These are phyloP conservation scores for Leonotis leonurus DNA, from an alignment of 257 asterid genomes.

Conservation along the genomic window DNA sequence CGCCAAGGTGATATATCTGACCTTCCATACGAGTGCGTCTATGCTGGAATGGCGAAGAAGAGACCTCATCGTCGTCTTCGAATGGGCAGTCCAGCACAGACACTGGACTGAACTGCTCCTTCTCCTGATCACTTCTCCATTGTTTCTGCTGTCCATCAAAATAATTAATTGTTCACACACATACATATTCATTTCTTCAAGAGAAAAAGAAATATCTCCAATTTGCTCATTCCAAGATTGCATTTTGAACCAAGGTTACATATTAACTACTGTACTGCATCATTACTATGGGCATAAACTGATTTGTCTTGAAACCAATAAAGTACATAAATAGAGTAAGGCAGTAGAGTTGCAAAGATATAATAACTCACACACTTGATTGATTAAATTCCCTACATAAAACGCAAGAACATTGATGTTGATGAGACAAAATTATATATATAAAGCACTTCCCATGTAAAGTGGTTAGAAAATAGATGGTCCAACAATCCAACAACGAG, in stretches of 20 bases:
- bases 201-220: no score
- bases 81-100: slow-evolving; percentile 77
- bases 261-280: no score
- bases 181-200: background rate
- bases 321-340: background rate
- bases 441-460: slow-evolving; percentile 4
- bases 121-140: slow-evolving; percentile 47
- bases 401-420: background rate
- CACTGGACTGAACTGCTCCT: slow-evolving; percentile 85
- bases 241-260: background rate
- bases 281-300: background rate
- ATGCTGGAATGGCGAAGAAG: slow-evolving; percentile 53
- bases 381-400: background rate
- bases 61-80: slow-evolving; percentile 71
- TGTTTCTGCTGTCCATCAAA: slow-evolving; percentile 30
- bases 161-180: background rate
- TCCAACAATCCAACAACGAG: slow-evolving; percentile 16
- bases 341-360: no score
- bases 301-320: background rate
- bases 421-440: background rate
- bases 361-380: background rate
- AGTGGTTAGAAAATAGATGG: slow-evolving; percentile 1
- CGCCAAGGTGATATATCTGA: no score
- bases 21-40: slow-evolving; percentile 53
- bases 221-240: background rate